Conservation (phyloP, 192 early-diverging fungal genomes). For the Chytriomyces confervae region DNA sequence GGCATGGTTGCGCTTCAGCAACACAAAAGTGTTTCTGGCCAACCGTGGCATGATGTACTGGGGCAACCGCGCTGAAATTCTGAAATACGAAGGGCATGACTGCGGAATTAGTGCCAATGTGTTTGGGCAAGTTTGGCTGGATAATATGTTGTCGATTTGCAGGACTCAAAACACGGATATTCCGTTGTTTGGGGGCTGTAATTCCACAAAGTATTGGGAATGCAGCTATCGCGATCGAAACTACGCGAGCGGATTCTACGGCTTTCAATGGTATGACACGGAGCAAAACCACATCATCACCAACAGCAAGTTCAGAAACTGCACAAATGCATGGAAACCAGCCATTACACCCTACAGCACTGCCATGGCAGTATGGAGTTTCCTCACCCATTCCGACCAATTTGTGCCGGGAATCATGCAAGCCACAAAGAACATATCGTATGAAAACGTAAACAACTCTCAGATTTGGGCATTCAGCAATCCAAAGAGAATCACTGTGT, state of each 20-base stretch:
- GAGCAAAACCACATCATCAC: constrained; percentile 41
- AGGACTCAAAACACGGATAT: constrained; percentile 28
- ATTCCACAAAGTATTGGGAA: constrained; percentile 9
- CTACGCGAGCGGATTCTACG: constrained; percentile 19
- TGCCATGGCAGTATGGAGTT: constrained; percentile 26
- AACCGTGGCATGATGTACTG: constrained; percentile 42
- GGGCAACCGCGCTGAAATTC: constrained; percentile 32
- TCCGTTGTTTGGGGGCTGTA: constrained; percentile 19
- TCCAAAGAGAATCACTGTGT: constrained; percentile 18
- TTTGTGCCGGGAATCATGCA: constrained; percentile 39
- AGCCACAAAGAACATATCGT: constrained; percentile 33
- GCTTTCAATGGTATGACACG: constrained; percentile 39
- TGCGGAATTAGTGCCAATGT: constrained; percentile 24
- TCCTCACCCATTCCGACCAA: constrained; percentile 40
- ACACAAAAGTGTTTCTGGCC: constrained; percentile 42
- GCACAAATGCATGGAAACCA: constrained; percentile 27
- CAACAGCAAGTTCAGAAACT: constrained; percentile 38
- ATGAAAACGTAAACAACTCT: constrained; percentile 23
- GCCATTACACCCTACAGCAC: constrained; percentile 14
- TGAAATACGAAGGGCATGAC: constrained; percentile 28
- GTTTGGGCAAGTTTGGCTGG: constrained; percentile 41
- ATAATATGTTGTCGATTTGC: constrained; percentile 26
- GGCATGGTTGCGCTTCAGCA: constrained; percentile 37
- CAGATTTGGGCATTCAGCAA: constrained; percentile 28
- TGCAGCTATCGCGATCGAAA: constrained; percentile 13